phyloP scores from a whole-genome alignment of 306 rosid species.

The Castanospermum australe region DNA sequence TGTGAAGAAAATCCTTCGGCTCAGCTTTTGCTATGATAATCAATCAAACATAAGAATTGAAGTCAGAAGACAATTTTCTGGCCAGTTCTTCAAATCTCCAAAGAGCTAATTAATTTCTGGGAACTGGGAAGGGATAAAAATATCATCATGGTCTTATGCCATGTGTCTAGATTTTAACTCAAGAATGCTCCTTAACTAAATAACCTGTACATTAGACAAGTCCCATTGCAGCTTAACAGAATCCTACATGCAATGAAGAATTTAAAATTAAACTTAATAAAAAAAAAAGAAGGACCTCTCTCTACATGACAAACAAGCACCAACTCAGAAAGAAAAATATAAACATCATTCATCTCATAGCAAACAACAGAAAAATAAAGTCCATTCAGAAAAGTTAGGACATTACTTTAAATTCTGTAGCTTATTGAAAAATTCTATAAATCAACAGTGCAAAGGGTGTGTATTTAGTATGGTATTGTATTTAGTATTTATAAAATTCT shows the following conservation, averaged over 20 bases:
- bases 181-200: not conserved
- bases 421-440: too few relatives aligned
- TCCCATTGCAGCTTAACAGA: not conserved
- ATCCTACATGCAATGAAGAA: not conserved
- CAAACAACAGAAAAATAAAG: too few relatives aligned
- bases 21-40: conserved; percentile 45
- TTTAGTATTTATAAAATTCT: too few relatives aligned
- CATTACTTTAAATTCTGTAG: too few relatives aligned
- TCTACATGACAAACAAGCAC: too few relatives aligned
- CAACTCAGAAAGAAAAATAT: too few relatives aligned
- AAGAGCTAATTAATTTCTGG: not conserved
- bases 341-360: too few relatives aligned
- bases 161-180: not conserved
- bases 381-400: too few relatives aligned
- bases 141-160: not conserved
- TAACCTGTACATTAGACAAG: not conserved
- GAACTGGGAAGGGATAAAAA: not conserved
- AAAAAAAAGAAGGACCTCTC: too few relatives aligned
- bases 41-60: not conserved
- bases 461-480: too few relatives aligned
- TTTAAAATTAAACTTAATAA: too few relatives aligned
- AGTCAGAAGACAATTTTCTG: not conserved
- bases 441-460: too few relatives aligned
- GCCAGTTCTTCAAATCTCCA: not conserved
- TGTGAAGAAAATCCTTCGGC: conserved; percentile 79